Base-by-base conservation (phyloP, 371 early-diverging fungal species). In the Circinella minor region DNA sequence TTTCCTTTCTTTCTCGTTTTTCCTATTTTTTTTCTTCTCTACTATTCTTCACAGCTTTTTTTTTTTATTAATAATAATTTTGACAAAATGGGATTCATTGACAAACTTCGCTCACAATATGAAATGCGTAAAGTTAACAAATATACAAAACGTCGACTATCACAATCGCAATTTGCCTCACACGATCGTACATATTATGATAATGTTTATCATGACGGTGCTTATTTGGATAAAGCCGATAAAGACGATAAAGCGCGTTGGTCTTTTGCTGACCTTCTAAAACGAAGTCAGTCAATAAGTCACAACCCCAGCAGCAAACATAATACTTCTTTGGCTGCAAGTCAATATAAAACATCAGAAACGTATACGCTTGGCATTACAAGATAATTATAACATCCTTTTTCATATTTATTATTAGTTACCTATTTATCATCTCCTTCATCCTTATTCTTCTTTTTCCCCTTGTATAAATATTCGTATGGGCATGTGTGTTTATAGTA, bases 111-210 rank as follows among this genome's bases (percentile, higher is more conserved):
- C 55, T 65, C 67, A 27, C 74, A 74, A 36, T 74, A 75, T 54
- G 80, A 78, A 36, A 68, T 81, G 38, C 71, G 74, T 17, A 77
- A 80, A 74, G 70, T 80, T 6, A 76, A 79, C 62, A 77, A 80
- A 71, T 83, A 81, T 55, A 83, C 84, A 4, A 75, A 70, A 61
- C 75, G 84, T 71, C 69, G 84, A 60, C 55, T 71, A 15, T 75
- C 76, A 4, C 80, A 83, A 64, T 77, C 81, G 4, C 77, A 78
- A 38, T 83, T 83, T 62, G 76, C 78, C 48, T 77, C 74, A 1
- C 80, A 77, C 48, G 78, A 81, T 55, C 73, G 80, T n/a, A 68
- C 65, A 8, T 83, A 81, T 43, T 81, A 83, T 66, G 76, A 81
- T 36, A 68, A 39, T 17, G 74, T 65, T 14, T 83, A 83, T 57